Base-by-base conservation (phyloP, 306 rosid species). In the Sicyos edulis region DNA sequence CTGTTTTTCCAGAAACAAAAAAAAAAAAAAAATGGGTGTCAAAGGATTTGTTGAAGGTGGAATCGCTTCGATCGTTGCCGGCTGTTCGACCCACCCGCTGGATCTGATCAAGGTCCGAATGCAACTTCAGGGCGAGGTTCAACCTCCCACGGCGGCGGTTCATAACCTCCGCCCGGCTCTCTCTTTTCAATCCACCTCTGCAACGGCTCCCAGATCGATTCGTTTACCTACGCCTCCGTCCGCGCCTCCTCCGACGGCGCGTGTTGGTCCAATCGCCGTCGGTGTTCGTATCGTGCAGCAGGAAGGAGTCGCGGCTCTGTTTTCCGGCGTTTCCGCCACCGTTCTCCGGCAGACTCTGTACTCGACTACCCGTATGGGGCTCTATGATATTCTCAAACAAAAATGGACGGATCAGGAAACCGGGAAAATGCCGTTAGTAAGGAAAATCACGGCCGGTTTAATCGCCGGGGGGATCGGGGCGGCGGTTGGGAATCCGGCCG, bases 401-500 rank as follows among this genome's bases (percentile, higher is more conserved):
- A 82, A 78, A 0, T 91, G 97, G 96, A 62, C 88, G 10, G 87
- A 91, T 80, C 84, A 82, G 26, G 80, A 78, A 0, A 29, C 75
- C 0, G 87, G 84, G 0, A 80, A 79, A 65, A 72, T 91, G 54
- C 77, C 96, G 0, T 74, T 89, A 19, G 1, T 72, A 0, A 34
- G 77, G 0, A 91, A 91, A 58, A 85, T 91, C 0, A 21, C 77
- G 0, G 91, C 96, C 0, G 97, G 96, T 0, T 77, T 91, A 0
- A 15, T 89, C 45, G 91, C 96, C 60, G 96, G 97, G 0, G 97
- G 83, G 0, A 63, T 91, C 2, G 97, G 97, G 0, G 96, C 96
- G 0, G 93, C 91, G 3, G 88, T 91, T 0, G 96, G 96, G 0
- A 91, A 89, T 72, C 97, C 97, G 0, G 97, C 97, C 2, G 97